phyloP scores from a whole-genome alignment of 106 monocot species.

The Hemerocallis citrina region DNA sequence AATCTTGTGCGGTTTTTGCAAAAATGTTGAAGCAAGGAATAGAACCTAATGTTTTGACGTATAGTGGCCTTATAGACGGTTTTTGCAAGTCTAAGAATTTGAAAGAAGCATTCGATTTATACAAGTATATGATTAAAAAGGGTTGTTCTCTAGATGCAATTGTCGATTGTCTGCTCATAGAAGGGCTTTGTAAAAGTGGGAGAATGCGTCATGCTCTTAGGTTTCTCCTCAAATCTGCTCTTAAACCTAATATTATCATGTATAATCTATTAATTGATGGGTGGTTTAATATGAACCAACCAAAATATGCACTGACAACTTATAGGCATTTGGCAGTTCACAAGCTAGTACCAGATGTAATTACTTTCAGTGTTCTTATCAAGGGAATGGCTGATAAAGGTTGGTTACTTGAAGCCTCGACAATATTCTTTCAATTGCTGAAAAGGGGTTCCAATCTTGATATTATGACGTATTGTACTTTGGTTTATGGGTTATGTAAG shows the following conservation, averaged over 20 bases:
- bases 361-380: slow-evolving; percentile 37
- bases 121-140: slow-evolving; percentile 11
- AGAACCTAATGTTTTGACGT: slow-evolving; percentile 30
- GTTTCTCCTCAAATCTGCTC: slow-evolving; percentile 26
- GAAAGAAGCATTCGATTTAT: slow-evolving; percentile 28
- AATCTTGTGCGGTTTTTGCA: slow-evolving; percentile 24
- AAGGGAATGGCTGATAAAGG: slow-evolving; percentile 32
- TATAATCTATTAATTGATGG: slow-evolving; percentile 49
- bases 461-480: slow-evolving; percentile 26
- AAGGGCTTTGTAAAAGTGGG: slow-evolving; percentile 35
- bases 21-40: slow-evolving; percentile 35
- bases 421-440: slow-evolving; percentile 40
- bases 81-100: slow-evolving; percentile 21
- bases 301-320: slow-evolving; percentile 22
- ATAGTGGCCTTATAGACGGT: slow-evolving; percentile 38
- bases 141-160: slow-evolving; percentile 30
- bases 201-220: slow-evolving; percentile 31
- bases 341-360: slow-evolving; percentile 27
- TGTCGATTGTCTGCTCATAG: slow-evolving; percentile 27
- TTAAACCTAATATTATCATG: slow-evolving; percentile 15
- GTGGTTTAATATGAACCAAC: slow-evolving; percentile 24
- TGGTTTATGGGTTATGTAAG: slow-evolving; percentile 43
- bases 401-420: slow-evolving; percentile 19
- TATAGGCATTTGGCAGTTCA: slow-evolving; percentile 8
- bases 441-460: slow-evolving; percentile 28